These are phyloP conservation scores for Orychophragmus violaceus DNA, from an alignment of 345 rosid genomes.

Conservation along the genomic window DNA sequence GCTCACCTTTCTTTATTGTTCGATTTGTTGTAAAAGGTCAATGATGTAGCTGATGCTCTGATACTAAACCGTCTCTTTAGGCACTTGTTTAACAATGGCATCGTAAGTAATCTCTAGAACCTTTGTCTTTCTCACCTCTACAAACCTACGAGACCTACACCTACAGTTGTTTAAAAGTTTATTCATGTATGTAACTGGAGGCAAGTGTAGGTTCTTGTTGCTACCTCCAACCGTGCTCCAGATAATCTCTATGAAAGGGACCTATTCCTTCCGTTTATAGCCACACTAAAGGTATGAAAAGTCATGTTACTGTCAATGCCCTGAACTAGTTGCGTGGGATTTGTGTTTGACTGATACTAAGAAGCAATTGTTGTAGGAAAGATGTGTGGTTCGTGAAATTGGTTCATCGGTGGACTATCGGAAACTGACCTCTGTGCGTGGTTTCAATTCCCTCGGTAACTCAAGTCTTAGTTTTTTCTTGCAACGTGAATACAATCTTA, in stretches of 20 bases:
- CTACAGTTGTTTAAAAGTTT: conserved; percentile 8
- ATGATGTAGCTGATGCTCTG: conserved; percentile 96
- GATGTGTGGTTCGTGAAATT: conserved; percentile 82
- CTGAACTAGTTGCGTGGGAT: not conserved
- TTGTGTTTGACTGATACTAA: conserved; percentile 7
- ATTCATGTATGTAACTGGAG: conserved; percentile 14
- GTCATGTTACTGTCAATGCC: not conserved
- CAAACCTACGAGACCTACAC: conserved; percentile 5
- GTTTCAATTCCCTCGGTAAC: not conserved
- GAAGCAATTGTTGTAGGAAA: conserved; percentile 52
- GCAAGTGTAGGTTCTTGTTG: conserved; percentile 71
- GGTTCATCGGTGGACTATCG: conserved; percentile 88
- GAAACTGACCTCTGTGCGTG: conserved; percentile 71
- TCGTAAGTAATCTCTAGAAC: conserved; percentile 48
- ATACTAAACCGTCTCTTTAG: conserved; percentile 85
- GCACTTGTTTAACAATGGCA: conserved; percentile 75
- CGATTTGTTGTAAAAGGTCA: conserved; percentile 47
- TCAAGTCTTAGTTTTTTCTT: not conserved
- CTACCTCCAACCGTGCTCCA: conserved; percentile 97
- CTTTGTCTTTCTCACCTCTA: not conserved
- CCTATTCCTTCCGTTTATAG: conserved; percentile 85
- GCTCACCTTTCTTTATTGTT: conserved; percentile 8
- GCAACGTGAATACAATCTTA: not conserved
- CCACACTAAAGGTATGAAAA: conserved; percentile 68
- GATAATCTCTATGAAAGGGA: conserved; percentile 90